Base-by-base conservation (phyloP, 257 asterid genomes). In the Phtheirospermum japonicum region DNA sequence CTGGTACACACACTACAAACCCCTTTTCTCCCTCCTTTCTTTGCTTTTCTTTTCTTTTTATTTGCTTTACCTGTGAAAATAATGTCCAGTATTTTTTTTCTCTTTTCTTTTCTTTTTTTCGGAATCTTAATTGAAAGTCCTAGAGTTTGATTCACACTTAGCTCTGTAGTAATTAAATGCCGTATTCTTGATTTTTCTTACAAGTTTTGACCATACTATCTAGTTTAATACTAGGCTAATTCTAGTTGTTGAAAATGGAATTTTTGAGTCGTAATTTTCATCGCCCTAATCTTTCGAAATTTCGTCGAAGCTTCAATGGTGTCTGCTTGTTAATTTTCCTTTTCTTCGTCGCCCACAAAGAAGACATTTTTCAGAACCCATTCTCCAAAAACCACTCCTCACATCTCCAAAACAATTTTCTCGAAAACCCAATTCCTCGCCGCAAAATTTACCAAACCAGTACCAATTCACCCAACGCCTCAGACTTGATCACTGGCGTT, bases 291-390 rank as follows among this genome's bases (percentile, higher is more conserved):
- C 68, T 71, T 12, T 76, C 65, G 72, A 86, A 74, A 61, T 67
- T 82, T 46, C 89, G 88, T 10, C 83, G 79, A 48, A 70, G 69
- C 68, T 82, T 75, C 75, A 81, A 68, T 68, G 89, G 83, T 9
- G 19, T 84, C 39, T 75, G 80, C 69, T 62, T 74, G 20, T 43
- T 81, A 11, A 65, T 70, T 13, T 66, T 89, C 65, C 50, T 89
- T 37, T 16, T 80, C 68, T 68, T 89, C 61, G 59, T 86, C 4
- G 61, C 50, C 31, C 68, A 34, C 62, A 43, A 63, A 18, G 51
- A 73, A 31, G 74, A 69, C 34, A 62, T 57, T 60, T 30, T 77
- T 51, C 84, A 71, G 11, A 74, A 33, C 50, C 82, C 80, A 20
- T 64, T 70, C 26, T 59, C 64, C 13, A 9, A 46, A 16, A 64